Evolutionary conservation across 352 stramenopile genomes (phyloP), one percentile per base, ranked within the genome.

Genomic region (Globisporangium mamillatum): DNA sequence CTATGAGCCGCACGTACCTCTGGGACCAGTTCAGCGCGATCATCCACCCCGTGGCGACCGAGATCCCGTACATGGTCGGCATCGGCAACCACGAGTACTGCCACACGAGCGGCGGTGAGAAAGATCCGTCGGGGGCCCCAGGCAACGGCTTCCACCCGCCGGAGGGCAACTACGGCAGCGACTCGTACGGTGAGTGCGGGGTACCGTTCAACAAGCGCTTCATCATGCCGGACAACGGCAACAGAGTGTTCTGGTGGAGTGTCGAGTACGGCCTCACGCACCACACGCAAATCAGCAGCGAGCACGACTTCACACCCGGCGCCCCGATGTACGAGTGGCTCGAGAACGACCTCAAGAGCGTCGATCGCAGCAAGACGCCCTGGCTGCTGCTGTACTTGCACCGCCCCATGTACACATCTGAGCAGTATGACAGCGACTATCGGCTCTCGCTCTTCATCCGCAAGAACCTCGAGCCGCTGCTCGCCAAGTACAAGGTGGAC

Each of bases 321-420:
- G 97, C 90, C 7, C 54, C 69, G n/a, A 92, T 98, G 75, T 93
- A 97, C 65, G 61, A 79, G 57, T 98, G 91, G 86, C 78, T 98
- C 41, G 71, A 89, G 57, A 66, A 74, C 5, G 89, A 97, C 71
- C 77, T 98, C 22, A 57, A 75, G 41, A 69, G 63, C n/a, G 84
- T 98, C 2, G 78, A 98, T 73, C 79, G 93, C 44, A 84, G 22
- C 5, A 68, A 84, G n/a, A 98, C 91, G 8, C 95, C 95, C n/a
- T 98, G 93, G 92, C 71, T 98, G 16, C 73, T 98, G 44, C 60
- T 98, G 4, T 95, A 95, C 64, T 76, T 84, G 14, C 92, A 98
- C 79, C 81, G 92, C 6, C 94, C 95, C 65, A 90, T 98, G 79
- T 91, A 91, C 60, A 79, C 73, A 50, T 88, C 78, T 3, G 72